Conservation (phyloP, 164 flowering plant species). For the Chloranthus sessilifolius region DNA sequence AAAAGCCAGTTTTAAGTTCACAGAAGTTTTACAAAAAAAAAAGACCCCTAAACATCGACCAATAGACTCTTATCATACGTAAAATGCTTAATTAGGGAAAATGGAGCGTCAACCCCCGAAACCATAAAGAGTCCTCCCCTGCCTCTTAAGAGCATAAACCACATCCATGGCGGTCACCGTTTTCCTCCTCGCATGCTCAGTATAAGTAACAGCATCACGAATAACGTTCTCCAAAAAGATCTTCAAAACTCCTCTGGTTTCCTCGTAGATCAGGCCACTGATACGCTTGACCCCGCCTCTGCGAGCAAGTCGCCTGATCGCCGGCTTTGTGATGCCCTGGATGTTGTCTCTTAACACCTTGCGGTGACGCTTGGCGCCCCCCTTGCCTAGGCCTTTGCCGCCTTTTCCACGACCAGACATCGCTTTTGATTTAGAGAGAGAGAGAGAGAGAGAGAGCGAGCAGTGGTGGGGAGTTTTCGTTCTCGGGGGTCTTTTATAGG, state of each 20-base stretch:
- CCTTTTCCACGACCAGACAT: conserved; percentile 30
- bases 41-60: no score
- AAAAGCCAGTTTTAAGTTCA: background rate
- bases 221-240: conserved; percentile 26
- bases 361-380: conserved; percentile 28
- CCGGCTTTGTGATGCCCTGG: conserved; percentile 28
- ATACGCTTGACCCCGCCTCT: conserved; percentile 23
- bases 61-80: no score
- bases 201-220: conserved; percentile 24
- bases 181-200: conserved; percentile 25
- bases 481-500: background rate
- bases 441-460: background rate
- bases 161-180: conserved; percentile 29
- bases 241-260: conserved; percentile 24
- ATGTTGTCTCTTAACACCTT: conserved; percentile 27
- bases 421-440: background rate
- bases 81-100: no score
- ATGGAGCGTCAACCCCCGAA: conserved; percentile 20
- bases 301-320: conserved; percentile 21
- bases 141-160: conserved; percentile 25
- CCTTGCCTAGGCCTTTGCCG: conserved; percentile 31
- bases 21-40: background rate
- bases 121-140: conserved; percentile 27
- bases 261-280: conserved; percentile 25
- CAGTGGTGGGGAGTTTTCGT: no score